Evolutionary conservation across 371 early-diverging fungal genomes (phyloP), one percentile per base, ranked within the genome.

Genomic region (Mortierella sp.): DNA sequence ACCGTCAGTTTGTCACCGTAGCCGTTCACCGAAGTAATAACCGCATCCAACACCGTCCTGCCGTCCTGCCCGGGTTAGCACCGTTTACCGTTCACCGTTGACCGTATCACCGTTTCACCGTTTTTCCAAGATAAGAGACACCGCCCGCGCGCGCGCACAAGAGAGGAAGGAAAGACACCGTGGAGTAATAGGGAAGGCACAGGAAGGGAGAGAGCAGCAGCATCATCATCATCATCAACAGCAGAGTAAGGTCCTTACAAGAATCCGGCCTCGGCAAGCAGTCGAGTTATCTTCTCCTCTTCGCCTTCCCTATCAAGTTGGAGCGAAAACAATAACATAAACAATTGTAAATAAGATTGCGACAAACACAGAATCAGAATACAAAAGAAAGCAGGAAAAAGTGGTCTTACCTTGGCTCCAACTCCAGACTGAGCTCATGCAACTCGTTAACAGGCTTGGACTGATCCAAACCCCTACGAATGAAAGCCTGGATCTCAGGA

Each of bases 401-500:
- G 18, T 7, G 3, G 80, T 78, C 80, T 79, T 89, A 89, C 91
- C 91, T 88, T 54, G 96, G 96, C 86, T 96, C 96, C 27, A 95
- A 76, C 71, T 88, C 88, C 75, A 96, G 75, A 81, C 93, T 93
- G 80, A 92, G 87, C 58, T 95, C 91, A 74, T 95, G 95, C 16
- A 95, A 81, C 78, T 92, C 88, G 72, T 93, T 92, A 84, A 96
- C 94, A 74, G 91, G 88, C 79, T 92, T 91, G 44, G 90, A 90
- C 73, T 91, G 90, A 56, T 89, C 88, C 63, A 95, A 88, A 21
- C 91, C 88, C 48, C 88, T 86, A 72, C 89, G 88, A 80, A 98
- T 92, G 83, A 93, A 97, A 44, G 93, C 90, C 83, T 97, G 97
- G 72, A 98, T 88, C 87, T 96, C 96, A 11, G 94, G 92, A 5